Evolutionary conservation across 2,329 filamentous ascomycete genomes (phyloP), one percentile per base, ranked within the genome.

Genomic region (Phialophora verrucosa): DNA sequence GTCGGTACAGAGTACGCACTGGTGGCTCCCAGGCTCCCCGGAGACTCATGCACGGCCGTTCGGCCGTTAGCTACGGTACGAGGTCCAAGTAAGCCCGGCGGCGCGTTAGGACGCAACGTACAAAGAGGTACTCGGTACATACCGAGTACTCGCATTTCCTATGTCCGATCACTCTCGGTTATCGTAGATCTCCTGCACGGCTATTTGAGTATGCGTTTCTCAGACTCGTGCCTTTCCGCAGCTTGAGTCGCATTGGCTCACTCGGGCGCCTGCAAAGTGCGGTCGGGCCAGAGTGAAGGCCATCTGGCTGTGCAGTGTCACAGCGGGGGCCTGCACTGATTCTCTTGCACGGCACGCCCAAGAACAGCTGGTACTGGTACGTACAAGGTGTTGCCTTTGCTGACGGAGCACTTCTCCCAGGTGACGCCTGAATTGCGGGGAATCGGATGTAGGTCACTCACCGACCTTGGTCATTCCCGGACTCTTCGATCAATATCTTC

Each of bases 351-450:
- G 47, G 47, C n/a, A 50, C 20, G 47, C 47, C 47, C n/a, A 50
- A 50, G 20, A 25, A 25, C 47, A 50, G 47, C 7, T 25, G 11
- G 1, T 50, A 50, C 47, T 25, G 47, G 47, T 50, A 50, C 11
- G 47, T 50, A 50, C 23, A 50, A 50, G 23, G 1, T 50, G 1
- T 50, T 50, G 6, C 47, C 20, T 25, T 25, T 50, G n/a, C 3
- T 25, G 47, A 50, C 20, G 47, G 47, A 50, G 47, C 47, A 25
- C 23, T 50, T 50, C 23, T 25, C 47, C 47, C 47, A 25, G n/a
- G 47, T 50, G 23, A 5, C 47, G 47, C 47, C 47, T 50, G 47
- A 50, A 3, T 25, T 25, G 47, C 47, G 47, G 23, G 47, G 47
- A 6, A 25, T 50, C 4, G 47, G 47, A 20, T 50, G 47, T 25